A percentile compares a stretch with the other conserved stretches of the same genome.
Evolutionary conservation across 805 yeast species (phyloP).

Genomic region (Saccharomycopsis malanga): DNA sequence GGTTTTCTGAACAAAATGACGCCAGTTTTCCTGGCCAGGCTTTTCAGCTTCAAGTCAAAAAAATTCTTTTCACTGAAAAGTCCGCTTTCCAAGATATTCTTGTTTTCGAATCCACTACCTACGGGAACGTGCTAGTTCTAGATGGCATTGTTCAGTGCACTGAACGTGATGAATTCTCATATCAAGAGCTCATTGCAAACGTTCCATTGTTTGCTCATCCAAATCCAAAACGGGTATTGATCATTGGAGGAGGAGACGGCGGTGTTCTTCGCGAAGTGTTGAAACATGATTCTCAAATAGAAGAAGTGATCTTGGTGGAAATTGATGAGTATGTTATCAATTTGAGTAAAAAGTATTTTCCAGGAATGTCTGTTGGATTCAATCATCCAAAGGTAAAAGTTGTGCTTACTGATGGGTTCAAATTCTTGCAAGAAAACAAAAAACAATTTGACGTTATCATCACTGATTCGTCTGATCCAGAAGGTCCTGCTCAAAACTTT

Average conservation of each 20-base stretch:
- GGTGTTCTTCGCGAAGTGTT: slow-evolving; percentile 87
- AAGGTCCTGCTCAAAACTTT: slow-evolving; percentile 89
- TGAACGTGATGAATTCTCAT: slow-evolving; percentile 79
- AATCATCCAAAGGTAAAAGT: slow-evolving; percentile 60
- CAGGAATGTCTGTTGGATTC: slow-evolving; percentile 64
- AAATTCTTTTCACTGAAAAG: slow-evolving; percentile 56
- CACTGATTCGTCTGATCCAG: slow-evolving; percentile 92
- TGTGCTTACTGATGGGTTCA: slow-evolving; percentile 75
- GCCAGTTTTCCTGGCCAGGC: slow-evolving; percentile 85
- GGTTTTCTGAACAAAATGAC: slow-evolving; percentile 76
- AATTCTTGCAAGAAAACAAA: slow-evolving; percentile 45
- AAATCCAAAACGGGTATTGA: slow-evolving; percentile 66
- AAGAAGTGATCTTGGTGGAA: slow-evolving; percentile 72
- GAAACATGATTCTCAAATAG: slow-evolving; percentile 57
- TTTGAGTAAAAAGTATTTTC: slow-evolving; percentile 63
- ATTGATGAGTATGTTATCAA: slow-evolving; percentile 79
- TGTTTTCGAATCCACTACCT: slow-evolving; percentile 65
- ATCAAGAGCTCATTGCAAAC: slow-evolving; percentile 88
- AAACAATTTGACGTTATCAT: slow-evolving; percentile 69
- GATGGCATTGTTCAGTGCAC: slow-evolving; percentile 91
- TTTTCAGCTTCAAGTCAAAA: slow-evolving; percentile 53
- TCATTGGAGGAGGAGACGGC: slow-evolving; percentile 96
- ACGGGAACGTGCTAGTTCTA: slow-evolving; percentile 82
- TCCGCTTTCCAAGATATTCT: slow-evolving; percentile 78
- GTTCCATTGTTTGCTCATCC: slow-evolving; percentile 74